Percentiles rank a stretch among this genome's conserved stretches.
Evolutionary conservation across 179 eudicot species (phyloP).

Genomic region (Heliamphora pulchella): DNA sequence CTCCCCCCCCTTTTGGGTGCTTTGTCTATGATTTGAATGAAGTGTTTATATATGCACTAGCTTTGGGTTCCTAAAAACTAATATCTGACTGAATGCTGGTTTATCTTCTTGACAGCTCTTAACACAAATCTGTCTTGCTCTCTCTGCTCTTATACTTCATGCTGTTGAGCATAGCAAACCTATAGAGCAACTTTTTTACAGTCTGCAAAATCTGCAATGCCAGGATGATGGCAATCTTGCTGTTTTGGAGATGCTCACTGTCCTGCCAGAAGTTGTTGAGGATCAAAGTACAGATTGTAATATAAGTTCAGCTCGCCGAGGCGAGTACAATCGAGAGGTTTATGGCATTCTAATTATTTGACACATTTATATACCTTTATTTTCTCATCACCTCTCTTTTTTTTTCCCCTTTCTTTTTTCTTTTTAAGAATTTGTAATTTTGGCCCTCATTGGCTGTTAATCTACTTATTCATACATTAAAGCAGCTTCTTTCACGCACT

Average conservation of each 20-base stretch:
- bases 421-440: not conserved
- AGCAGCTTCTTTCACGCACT: conserved; percentile 86
- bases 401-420: not conserved
- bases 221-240: conserved; percentile 75
- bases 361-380: not conserved
- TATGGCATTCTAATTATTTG: conserved; percentile 12
- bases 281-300: conserved; percentile 56
- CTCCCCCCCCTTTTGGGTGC: not conserved
- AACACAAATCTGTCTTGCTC: conserved; percentile 93
- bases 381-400: conserved; percentile 12
- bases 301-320: conserved; percentile 51
- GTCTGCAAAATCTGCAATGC: conserved; percentile 71
- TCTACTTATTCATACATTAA: conserved; percentile 20
- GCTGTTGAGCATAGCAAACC: conserved; percentile 77
- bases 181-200: conserved; percentile 80
- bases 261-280: conserved; percentile 86
- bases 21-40: not conserved
- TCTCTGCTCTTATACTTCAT: conserved; percentile 76
- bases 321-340: conserved; percentile 84
- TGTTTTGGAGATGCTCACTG: conserved; percentile 88
- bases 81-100: conserved; percentile 4
- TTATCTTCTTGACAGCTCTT: conserved; percentile 57
- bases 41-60: not conserved
- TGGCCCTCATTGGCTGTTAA: conserved; percentile 8
- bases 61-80: not conserved